These are phyloP conservation scores for Thymus mandschuricus DNA, from an alignment of 257 asterid species.

Conservation along the genomic window DNA sequence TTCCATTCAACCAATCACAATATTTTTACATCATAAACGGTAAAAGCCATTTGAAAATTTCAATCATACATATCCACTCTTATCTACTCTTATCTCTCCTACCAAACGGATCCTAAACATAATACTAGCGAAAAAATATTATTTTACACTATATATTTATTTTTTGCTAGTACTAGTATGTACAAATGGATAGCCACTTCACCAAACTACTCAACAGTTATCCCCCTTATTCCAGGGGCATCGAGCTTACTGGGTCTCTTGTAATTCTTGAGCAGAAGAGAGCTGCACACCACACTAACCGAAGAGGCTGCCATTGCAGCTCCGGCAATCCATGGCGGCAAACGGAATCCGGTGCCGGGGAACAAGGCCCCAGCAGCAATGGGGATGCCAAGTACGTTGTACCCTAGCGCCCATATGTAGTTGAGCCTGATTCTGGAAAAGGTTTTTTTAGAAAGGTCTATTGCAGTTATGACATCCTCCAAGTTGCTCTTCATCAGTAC, in stretches of 20 bases:
- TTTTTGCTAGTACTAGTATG: neutral
- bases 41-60: no score
- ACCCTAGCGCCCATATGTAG: slow-evolving; percentile 77
- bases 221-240: slow-evolving; percentile 39
- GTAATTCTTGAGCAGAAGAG: slow-evolving; percentile 54
- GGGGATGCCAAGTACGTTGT: slow-evolving; percentile 73
- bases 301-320: slow-evolving; percentile 68
- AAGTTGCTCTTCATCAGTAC: slow-evolving; percentile 83
- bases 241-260: slow-evolving; percentile 43
- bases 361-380: slow-evolving; percentile 76
- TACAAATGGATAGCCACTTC: neutral
- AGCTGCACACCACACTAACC: slow-evolving; percentile 63
- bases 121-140: no score
- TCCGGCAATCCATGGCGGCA: slow-evolving; percentile 66
- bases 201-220: slow-evolving; percentile 33
- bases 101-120: no score
- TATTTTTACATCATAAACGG: no score
- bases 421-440: slow-evolving; percentile 69
- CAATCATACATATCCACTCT: no score
- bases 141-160: no score
- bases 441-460: slow-evolving; percentile 69
- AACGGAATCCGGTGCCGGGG: slow-evolving; percentile 54
- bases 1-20: no score
- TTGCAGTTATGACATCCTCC: slow-evolving; percentile 83
- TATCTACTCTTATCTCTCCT: no score